These are phyloP conservation scores for Fusarium staphyleae DNA, from an alignment of 2,329 filamentous ascomycete species.

Conservation along the genomic window DNA sequence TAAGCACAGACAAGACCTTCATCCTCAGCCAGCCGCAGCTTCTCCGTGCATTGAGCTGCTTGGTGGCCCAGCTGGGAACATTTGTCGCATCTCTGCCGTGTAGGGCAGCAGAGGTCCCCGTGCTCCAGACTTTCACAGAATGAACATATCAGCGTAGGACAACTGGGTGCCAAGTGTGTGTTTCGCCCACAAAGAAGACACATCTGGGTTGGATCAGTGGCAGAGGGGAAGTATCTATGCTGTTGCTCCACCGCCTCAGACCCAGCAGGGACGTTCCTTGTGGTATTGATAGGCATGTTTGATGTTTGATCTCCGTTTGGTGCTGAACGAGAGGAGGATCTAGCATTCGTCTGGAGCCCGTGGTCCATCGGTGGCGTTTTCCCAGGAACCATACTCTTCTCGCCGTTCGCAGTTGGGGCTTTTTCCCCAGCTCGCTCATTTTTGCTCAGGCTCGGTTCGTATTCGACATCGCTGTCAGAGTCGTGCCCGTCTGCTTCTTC, in stretches of 20 bases:
- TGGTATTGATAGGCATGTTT: conserved; percentile 18
- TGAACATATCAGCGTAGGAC: conserved; percentile 56
- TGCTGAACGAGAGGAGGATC: background rate
- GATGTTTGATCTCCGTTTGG: conserved; percentile 2
- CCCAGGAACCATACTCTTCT: background rate
- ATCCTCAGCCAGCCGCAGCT: conserved; percentile 58
- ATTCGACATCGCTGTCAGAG: conserved; percentile 41
- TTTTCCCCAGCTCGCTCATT: conserved; percentile 13
- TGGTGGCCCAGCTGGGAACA: conserved; percentile 70
- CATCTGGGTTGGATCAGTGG: conserved; percentile 50
- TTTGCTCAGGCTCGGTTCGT: conserved; percentile 33
- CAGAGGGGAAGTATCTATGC: conserved; percentile 60
- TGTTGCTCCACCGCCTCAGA: conserved; percentile 51
- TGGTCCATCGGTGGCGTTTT: background rate
- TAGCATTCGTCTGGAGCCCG: conserved; percentile 18
- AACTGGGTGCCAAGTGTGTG: conserved; percentile 55
- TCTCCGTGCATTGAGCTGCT: conserved; percentile 60
- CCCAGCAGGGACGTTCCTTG: conserved; percentile 38
- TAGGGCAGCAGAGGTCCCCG: conserved; percentile 59
- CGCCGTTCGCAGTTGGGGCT: conserved; percentile 8
- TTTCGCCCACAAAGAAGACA: conserved; percentile 61
- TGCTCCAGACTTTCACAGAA: conserved; percentile 58
- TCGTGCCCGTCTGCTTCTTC: conserved; percentile 13
- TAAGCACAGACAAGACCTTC: conserved; percentile 67
- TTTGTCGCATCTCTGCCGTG: conserved; percentile 59